Evolutionary conservation across 2,329 filamentous ascomycete species (phyloP), one percentile per base, ranked within the genome.

Genomic region (Stenocarpella maydis): DNA sequence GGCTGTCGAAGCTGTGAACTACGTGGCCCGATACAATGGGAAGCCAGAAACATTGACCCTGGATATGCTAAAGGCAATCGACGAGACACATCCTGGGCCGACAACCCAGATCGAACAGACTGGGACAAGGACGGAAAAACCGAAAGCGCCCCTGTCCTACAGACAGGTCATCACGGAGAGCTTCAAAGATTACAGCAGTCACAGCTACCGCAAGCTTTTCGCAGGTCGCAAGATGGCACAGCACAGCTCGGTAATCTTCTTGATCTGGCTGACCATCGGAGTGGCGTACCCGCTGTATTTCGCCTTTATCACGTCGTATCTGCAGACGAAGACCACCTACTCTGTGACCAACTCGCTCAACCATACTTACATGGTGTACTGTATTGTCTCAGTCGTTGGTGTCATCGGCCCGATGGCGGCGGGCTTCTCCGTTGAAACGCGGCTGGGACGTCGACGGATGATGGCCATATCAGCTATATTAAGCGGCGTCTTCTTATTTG

Each of bases 261-360:
- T 80, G 4, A 78, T 83, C 50, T 84, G 82, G 82, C 71, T 83
- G 4, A 83, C 80, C 0, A 81, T 84, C 37, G 82, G 82, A n/a
- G 79, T 84, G 26, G 82, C 80, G 1, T 84, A 84, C 71, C 82
- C 82, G 5, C 76, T 85, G 0, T 84, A 82, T 73, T 83, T 83
- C 72, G 80, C 80, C 53, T 84, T 84, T 66, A 80, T 84, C 60
- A 81, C 82, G 1, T 82, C 80, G 0, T 85, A 84, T 67, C 77
- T 84, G 8, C 78, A 79, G 21, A 81, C 77, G 9, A 79, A 81
- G 65, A 78, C 77, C 60, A 75, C 75, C 2, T 74, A 79, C 71
- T 72, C 73, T 24, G 70, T 69, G 28, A 68, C 76, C 58, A 71
- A 67, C 12, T 76, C 74, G 2, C 73, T 79, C 19, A 68, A 74